Conservation (phyloP, 2,329 filamentous ascomycete species). For the Neofusicoccum umdonicola region DNA sequence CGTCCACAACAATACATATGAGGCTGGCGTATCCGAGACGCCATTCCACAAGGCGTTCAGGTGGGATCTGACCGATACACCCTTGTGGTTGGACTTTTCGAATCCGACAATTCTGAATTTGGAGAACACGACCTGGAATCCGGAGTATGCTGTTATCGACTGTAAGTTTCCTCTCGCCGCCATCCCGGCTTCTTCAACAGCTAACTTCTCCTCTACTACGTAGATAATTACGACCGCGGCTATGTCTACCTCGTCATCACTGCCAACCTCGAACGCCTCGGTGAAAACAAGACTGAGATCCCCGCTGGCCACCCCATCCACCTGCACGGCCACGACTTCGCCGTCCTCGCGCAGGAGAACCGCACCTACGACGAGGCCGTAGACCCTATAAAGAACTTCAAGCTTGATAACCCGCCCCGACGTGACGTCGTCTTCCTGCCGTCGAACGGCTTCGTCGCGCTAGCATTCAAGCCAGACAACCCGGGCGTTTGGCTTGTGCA, state of each 20-base stretch:
- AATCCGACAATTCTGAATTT: slow-evolving; percentile 28
- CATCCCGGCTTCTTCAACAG: neutral
- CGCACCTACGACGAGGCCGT: slow-evolving; percentile 42
- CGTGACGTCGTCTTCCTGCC: too few species aligned
- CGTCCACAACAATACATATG: slow-evolving; percentile 22
- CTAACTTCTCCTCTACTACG: too few species aligned
- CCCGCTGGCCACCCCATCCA: slow-evolving; percentile 31
- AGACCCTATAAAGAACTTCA: slow-evolving; percentile 39
- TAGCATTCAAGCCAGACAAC: slow-evolving; percentile 38
- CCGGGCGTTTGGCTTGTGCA: slow-evolving; percentile 39
- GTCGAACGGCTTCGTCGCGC: slow-evolving; percentile 28
- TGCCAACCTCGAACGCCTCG: slow-evolving; percentile 15
- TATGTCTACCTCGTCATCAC: slow-evolving; percentile 31
- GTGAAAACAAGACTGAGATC: slow-evolving; percentile 14
- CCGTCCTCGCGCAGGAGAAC: slow-evolving; percentile 27
- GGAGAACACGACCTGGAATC: slow-evolving; percentile 22
- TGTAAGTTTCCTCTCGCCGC: slow-evolving; percentile 12
- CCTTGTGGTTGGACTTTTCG: slow-evolving; percentile 28
- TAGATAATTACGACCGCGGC: slow-evolving; percentile 21
- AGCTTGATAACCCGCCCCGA: slow-evolving; percentile 37
- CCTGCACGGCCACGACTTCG: slow-evolving; percentile 26
- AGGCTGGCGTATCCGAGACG: slow-evolving; percentile 20
- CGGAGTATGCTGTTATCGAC: slow-evolving; percentile 23
- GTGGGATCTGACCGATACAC: slow-evolving; percentile 27
- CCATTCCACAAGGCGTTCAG: slow-evolving; percentile 18